Evolutionary conservation across 2,329 filamentous ascomycete species (phyloP).

Genomic region (Blastomyces gilchristii): DNA sequence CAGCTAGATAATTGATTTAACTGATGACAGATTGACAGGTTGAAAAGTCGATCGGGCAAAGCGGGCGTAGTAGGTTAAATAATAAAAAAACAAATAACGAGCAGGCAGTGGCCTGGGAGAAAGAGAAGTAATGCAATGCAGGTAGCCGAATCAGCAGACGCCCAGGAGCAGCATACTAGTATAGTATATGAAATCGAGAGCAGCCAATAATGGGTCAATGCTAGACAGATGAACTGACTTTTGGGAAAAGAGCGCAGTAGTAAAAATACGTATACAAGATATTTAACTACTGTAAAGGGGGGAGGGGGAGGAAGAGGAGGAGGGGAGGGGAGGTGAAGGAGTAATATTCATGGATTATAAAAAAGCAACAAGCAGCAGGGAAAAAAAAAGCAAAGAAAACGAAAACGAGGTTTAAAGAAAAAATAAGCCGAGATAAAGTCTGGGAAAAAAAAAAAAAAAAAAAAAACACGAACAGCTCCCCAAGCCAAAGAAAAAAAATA

Average conservation of each 20-base stretch:
- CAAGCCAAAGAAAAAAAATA: too few relatives aligned
- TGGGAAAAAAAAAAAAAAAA: background rate
- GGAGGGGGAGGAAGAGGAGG: background rate
- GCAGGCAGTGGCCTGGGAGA: background rate
- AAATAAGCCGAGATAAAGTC: background rate
- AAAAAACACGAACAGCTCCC: too few relatives aligned
- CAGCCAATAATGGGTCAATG: conserved; percentile 1
- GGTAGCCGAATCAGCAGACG: background rate
- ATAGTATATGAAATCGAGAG: background rate
- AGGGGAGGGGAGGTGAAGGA: background rate
- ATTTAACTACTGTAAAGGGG: background rate
- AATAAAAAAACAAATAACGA: background rate
- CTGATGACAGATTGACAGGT: background rate
- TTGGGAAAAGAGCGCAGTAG: background rate
- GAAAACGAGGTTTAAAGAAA: background rate
- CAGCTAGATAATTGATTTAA: background rate
- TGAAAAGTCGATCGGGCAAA: conserved; percentile 2
- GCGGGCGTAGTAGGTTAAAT: background rate
- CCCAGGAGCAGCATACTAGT: background rate
- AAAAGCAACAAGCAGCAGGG: background rate
- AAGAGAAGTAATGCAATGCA: background rate
- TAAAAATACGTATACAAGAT: background rate
- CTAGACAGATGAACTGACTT: background rate
- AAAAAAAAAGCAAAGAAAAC: background rate
- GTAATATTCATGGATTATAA: background rate